Base-by-base conservation (phyloP, 2,329 filamentous ascomycete genomes). In the Fusarium napiforme region DNA sequence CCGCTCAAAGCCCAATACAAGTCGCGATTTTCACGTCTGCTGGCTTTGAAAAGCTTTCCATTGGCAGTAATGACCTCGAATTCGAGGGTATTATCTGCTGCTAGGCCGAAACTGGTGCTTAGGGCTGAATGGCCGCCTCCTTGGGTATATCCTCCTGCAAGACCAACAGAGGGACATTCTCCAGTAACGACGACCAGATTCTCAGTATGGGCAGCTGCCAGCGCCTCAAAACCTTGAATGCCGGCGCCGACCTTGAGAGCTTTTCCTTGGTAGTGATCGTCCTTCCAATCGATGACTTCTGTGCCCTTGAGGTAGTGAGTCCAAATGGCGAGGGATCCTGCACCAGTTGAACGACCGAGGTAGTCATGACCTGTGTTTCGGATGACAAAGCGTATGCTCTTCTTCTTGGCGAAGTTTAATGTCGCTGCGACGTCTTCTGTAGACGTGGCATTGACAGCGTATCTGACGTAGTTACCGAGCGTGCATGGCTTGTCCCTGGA, bases 1-100 rank as follows among this genome's bases (percentile, higher is more conserved):
- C 89, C 89, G 36, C 83, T 83, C 3, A 91, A 79, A 2, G 90
- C 91, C 90, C 90, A 93, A 80, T 89, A 92, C 2, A 92, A 81
- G 49, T 91, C 89, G 0, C 81, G 64, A 66, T 92, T 87, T 19
- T 85, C 63, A 1, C 77, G 75, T 4, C 81, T 83, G 6, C 82
- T 86, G 0, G 88, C 88, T 4, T 79, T 85, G 4, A 90, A 61
- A 18, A 85, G 73, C 19, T 83, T 64, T 1, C 89, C 89, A n/a
- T 78, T 74, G 1, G 84, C 86, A 4, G 85, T 87, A 12, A 92
- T 82, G 3, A 90, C 87, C 61, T 89, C 84, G 50, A 83, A 88
- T 68, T 87, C 83, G 4, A 92, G 81, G 0, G 87, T 84, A 50
- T 92, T 86, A 72, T 93, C 90, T 1, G 89, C 89, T 21, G 81